Base-by-base conservation (phyloP, 345 rosid genomes). In the Erodium maritimum region DNA sequence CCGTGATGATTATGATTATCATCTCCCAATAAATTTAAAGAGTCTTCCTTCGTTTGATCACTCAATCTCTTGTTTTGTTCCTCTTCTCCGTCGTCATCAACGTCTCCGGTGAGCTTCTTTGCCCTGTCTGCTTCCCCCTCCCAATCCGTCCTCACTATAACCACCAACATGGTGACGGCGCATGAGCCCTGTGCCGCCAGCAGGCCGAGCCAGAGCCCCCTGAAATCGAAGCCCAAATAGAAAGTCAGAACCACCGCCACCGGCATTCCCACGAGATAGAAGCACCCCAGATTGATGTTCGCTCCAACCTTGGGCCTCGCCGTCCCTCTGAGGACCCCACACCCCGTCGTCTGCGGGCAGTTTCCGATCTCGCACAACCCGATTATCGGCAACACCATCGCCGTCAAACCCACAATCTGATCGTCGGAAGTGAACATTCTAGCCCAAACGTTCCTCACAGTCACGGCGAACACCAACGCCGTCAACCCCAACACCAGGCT, bases 341-440 rank as follows among this genome's bases (percentile, higher is more conserved):
- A 86, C 0, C 87, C 85, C 9, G 87, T 83, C 14, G 94, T 86
- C 21, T 86, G 90, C 0, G 94, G 94, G 73, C 90, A 86, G 69
- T 83, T 86, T 12, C 94, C 94, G 2, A 86, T 76, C 69, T 86
- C 94, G 61, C 94, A 86, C 0, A 83, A 71, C 14, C 90, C 95
- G 16, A 84, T 81, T 22, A 86, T 81, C 0, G 94, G 94, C 73
- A 86, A 51, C 53, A 75, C 86, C 3, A 69, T 52, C 0, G 88
- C 78, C 8, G 95, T 82, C 53, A 86, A 55, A 1, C 67, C 71
- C 9, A 78, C 65, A 19, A 86, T 81, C 52, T 83, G 90, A 23
- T 65, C 50, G 56, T 86, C 90, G 23, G 46, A 54, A 0, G 95
- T 86, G 71, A 86, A 86, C 80, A 86, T 78, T 5, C 18, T 79